These are phyloP conservation scores for Paraphoma chrysanthemicola DNA, from an alignment of 2,329 filamentous ascomycete genomes.

Conservation along the genomic window DNA sequence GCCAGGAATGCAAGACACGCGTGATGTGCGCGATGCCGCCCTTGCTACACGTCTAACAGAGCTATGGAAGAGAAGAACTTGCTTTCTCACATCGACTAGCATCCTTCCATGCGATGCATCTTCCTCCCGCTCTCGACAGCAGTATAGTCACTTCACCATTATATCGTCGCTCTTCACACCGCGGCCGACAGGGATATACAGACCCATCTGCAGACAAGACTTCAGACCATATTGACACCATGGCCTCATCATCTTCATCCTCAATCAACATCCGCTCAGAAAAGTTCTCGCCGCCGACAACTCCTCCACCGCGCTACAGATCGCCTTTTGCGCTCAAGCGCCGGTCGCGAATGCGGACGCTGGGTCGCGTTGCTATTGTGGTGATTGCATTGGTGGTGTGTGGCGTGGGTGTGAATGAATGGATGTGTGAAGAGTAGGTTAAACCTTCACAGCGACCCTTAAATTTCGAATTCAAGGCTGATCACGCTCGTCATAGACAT, in stretches of 20 bases:
- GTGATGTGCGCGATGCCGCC: not conserved
- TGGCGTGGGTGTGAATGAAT: not conserved
- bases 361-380: not conserved
- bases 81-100: not conserved
- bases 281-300: not conserved
- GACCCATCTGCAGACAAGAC: not conserved
- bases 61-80: too few species aligned
- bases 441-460: not conserved
- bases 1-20: not conserved
- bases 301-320: not conserved
- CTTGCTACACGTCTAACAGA: not conserved
- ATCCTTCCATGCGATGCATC: not conserved
- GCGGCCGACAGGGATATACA: not conserved
- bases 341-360: not conserved
- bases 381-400: not conserved
- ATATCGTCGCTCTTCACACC: constrained; percentile 1
- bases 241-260: not conserved
- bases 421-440: not conserved
- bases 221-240: not conserved
- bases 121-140: constrained; percentile 1
- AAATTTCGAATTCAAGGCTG: not conserved
- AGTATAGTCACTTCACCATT: constrained; percentile 1
- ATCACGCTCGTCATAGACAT: not conserved
- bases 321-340: not conserved
- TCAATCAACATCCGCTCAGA: not conserved